Evolutionary conservation across 495 filamentous ascomycete species (phyloP).

Genomic region (Lindgomyces ingoldianus): DNA sequence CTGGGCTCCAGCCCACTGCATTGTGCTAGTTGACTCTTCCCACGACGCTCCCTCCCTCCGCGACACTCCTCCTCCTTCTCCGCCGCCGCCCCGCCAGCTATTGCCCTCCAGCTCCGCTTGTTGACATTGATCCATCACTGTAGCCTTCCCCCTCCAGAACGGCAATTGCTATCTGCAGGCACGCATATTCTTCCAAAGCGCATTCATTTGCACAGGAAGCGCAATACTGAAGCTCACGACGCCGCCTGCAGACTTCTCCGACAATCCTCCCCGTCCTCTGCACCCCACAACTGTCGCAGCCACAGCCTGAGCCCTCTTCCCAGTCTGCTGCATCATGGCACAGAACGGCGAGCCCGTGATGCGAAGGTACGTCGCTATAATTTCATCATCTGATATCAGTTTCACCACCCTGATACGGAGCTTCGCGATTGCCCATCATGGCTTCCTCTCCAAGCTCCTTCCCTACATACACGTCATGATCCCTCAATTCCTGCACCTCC

Average conservation of each 20-base stretch:
- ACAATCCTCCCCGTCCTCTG: background rate
- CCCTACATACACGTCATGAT: background rate
- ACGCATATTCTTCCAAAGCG: background rate
- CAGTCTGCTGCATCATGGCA: conserved; percentile 39
- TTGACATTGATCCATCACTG: background rate
- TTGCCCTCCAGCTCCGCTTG: background rate
- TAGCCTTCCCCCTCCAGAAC: background rate
- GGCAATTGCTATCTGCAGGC: background rate
- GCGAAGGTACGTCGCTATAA: conserved; percentile 41
- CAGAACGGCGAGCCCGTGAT: conserved; percentile 46
- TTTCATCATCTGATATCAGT: conserved; percentile 19
- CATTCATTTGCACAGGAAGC: background rate
- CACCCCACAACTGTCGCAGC: background rate
- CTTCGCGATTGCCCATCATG: background rate
- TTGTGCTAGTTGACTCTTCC: background rate
- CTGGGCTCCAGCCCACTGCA: background rate
- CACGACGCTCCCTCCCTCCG: background rate
- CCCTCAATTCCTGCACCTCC: background rate
- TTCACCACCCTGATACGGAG: background rate
- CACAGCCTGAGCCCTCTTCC: background rate
- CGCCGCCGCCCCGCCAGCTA: background rate
- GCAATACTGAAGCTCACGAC: background rate
- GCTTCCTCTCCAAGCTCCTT: background rate
- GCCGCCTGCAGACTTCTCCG: background rate
- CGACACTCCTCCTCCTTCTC: background rate